phyloP scores from a whole-genome alignment of 345 rosid species.

The Clausena lansium region DNA sequence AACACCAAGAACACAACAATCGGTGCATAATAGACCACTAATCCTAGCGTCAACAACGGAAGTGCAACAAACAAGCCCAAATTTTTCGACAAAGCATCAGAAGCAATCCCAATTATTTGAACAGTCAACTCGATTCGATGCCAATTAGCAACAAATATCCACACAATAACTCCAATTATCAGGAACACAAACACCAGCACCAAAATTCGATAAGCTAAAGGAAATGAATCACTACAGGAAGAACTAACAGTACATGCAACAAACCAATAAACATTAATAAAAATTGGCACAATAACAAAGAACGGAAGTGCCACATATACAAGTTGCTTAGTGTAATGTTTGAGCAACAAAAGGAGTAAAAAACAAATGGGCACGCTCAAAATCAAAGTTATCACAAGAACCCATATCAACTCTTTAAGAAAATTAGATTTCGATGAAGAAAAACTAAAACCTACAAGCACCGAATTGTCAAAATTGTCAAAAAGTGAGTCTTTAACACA shows the following conservation, averaged over 20 bases:
- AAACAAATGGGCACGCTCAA: conserved; percentile 75
- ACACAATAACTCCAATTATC: conserved; percentile 61
- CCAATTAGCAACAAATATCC: conserved; percentile 86
- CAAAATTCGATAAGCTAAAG: conserved; percentile 67
- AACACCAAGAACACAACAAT: conserved; percentile 80
- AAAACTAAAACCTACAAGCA: conserved; percentile 5
- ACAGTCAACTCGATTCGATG: conserved; percentile 76
- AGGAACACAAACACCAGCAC: conserved; percentile 66
- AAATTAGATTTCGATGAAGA: conserved; percentile 36
- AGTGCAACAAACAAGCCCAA: conserved; percentile 63
- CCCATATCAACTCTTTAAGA: conserved; percentile 55
- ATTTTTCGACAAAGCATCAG: conserved; percentile 74
- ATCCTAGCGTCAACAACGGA: conserved; percentile 59
- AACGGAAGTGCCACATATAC: conserved; percentile 80
- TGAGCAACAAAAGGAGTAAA: conserved; percentile 60
- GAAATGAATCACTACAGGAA: conserved; percentile 62
- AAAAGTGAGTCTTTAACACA: conserved; percentile 40
- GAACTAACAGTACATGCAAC: conserved; percentile 76
- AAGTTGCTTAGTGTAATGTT: conserved; percentile 78
- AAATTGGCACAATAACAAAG: conserved; percentile 61
- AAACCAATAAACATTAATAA: conserved; percentile 86
- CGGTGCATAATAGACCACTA: conserved; percentile 62
- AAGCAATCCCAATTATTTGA: conserved; percentile 68
- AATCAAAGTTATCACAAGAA: conserved; percentile 58
- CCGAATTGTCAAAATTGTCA: conserved; percentile 23